These are phyloP conservation scores for Eucalyptus sideroxylon DNA, from an alignment of 345 rosid genomes.

Conservation along the genomic window DNA sequence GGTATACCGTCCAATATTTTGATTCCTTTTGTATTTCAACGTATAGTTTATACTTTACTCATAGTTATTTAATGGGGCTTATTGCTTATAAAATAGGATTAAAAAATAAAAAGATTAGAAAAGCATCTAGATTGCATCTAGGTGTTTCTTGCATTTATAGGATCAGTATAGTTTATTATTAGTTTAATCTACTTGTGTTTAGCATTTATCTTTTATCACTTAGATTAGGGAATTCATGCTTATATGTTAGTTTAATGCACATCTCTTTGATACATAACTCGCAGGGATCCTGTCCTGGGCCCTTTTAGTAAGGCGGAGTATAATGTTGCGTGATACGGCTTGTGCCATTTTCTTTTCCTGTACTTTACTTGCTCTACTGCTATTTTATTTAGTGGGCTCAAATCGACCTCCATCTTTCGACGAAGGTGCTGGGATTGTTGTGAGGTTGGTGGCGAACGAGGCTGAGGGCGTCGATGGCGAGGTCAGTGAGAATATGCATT, in stretches of 20 bases:
- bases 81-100: too few species aligned
- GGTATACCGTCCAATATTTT: accelerated
- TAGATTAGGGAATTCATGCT: not conserved
- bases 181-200: not conserved
- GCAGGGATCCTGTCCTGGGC: too few species aligned
- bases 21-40: not conserved
- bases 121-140: not conserved
- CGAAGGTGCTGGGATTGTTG: too few species aligned
- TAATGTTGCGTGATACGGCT: not conserved
- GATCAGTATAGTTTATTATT: not conserved
- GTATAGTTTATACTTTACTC: too few species aligned
- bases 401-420: too few species aligned
- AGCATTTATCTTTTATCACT: not conserved
- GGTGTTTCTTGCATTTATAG: not conserved
- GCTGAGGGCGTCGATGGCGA: too few species aligned
- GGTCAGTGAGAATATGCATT: too few species aligned
- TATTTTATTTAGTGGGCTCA: not conserved
- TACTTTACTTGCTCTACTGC: not conserved
- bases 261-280: too few species aligned
- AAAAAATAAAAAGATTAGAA: too few species aligned
- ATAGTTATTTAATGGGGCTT: not conserved
- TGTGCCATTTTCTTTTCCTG: not conserved
- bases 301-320: not conserved
- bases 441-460: too few species aligned
- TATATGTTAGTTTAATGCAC: not conserved